Evolutionary conservation across 2,329 filamentous ascomycete species (phyloP), one percentile per base, ranked within the genome.

Genomic region (Phialocephala subalpina): DNA sequence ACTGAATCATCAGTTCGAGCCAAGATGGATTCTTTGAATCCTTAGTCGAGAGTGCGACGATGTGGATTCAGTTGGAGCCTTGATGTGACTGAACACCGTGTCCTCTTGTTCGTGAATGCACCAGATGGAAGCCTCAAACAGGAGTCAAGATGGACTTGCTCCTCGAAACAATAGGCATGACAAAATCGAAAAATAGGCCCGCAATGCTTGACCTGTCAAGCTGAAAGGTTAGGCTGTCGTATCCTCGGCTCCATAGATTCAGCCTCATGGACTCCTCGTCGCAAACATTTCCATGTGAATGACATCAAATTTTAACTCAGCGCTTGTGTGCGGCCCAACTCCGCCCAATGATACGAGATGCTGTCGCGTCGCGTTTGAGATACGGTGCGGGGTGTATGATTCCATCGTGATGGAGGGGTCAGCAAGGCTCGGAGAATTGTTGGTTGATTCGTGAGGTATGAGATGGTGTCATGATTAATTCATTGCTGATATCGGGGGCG

Each of bases 251-350:
- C 38, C 52, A 14, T 22, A 9, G 25, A 40, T 55, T 63, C 61
- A 63, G 61, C 61, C 61, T 63, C 61, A 49, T 62, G 25, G 38
- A 5, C 16, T 49, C 27, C 29, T 22, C 27, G 47, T 55, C 29
- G 18, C 22, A 45, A 29, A 29, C 27, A 36, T 36, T 63, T 59
- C 9, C 65, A 67, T 58, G 61, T 67, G 65, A 38, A 67, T 64
- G 65, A 62, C 58, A 53, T 52, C 58, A 53, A 63, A 35, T 20
- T 12, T 8, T 18, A 38, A 1, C 33, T 33, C 25, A 42, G 40
- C 65, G 65, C 61, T 67, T 67, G 52, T 16, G 36, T 33, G 58
- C 65, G 65, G 58, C 61, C 52, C 59, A 61, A 58, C n/a, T 18
- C 14, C n/a, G 36, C 45, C 61, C 65, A 64, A 61, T 67, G 6